phyloP scores from a whole-genome alignment of 495 filamentous ascomycete genomes.

The Penicillium waksmanii region DNA sequence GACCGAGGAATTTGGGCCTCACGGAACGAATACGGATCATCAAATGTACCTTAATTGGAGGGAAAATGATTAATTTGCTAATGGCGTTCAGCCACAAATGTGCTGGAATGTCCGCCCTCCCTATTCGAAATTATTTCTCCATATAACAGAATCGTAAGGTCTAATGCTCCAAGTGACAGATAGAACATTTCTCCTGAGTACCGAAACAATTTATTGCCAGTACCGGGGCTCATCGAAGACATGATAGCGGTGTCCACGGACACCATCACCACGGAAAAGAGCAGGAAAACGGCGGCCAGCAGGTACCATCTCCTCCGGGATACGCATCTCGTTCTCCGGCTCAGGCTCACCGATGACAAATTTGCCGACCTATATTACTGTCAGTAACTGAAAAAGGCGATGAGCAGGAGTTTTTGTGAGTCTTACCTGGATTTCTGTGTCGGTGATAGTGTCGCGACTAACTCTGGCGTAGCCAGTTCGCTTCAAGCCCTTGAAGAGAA shows the following conservation, averaged over 20 bases:
- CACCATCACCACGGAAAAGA: constrained; percentile 83
- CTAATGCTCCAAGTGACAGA: constrained; percentile 7
- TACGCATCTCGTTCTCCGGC: constrained; percentile 57
- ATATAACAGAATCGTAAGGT: constrained; percentile 9
- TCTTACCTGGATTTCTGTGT: constrained; percentile 91
- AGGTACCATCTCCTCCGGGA: constrained; percentile 71
- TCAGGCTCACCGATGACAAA: constrained; percentile 82
- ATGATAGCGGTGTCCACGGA: constrained; percentile 90
- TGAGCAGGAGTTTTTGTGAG: neutral
- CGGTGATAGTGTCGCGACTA: constrained; percentile 87
- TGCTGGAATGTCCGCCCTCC: constrained; percentile 9
- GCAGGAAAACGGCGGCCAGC: constrained; percentile 82
- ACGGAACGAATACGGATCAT: neutral
- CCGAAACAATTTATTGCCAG: constrained; percentile 40
- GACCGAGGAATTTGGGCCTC: neutral
- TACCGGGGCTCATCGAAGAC: constrained; percentile 95
- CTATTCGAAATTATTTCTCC: constrained; percentile 10
- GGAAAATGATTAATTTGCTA: constrained; percentile 12
- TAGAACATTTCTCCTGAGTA: neutral
- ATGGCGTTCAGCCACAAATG: constrained; percentile 8
- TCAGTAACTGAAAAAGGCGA: constrained; percentile 18
- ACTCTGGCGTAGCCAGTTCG: constrained; percentile 89
- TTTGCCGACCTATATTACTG: constrained; percentile 71
- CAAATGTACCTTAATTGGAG: neutral
- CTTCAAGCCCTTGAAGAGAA: constrained; percentile 88